phyloP scores from a whole-genome alignment of 371 early-diverging fungal genomes.

The Mucor plumbeus region DNA sequence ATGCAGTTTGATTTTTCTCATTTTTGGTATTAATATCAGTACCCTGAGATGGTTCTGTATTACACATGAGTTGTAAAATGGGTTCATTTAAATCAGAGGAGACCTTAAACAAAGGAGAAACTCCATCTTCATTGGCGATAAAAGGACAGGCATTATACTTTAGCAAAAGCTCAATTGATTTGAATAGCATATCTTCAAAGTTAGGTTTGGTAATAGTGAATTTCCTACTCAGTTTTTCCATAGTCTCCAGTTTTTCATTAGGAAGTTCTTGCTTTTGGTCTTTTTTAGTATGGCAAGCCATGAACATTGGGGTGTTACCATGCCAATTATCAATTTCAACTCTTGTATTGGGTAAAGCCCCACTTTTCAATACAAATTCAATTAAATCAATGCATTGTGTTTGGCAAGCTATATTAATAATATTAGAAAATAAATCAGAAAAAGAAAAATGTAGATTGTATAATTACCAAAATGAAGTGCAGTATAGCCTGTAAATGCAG shows the following conservation, averaged over 20 bases:
- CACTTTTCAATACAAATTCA: slow-evolving; percentile 35
- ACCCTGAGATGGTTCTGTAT: background rate
- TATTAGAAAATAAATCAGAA: background rate
- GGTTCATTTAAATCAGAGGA: slow-evolving; percentile 11
- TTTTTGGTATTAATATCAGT: slow-evolving; percentile 30
- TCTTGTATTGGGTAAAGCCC: slow-evolving; percentile 36
- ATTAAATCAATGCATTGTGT: slow-evolving; percentile 37
- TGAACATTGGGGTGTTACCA: slow-evolving; percentile 28
- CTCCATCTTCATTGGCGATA: slow-evolving; percentile 20
- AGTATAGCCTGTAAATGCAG: slow-evolving; percentile 49
- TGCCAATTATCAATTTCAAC: slow-evolving; percentile 17
- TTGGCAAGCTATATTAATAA: slow-evolving; percentile 25
- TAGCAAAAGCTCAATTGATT: slow-evolving; percentile 32
- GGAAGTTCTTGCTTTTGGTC: slow-evolving; percentile 23
- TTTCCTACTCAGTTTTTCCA: slow-evolving; percentile 26
- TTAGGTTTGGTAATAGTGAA: slow-evolving; percentile 39
- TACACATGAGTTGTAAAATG: slow-evolving; percentile 19
- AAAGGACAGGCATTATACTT: slow-evolving; percentile 47
- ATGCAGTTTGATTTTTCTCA: slow-evolving; percentile 26
- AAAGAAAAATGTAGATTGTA: background rate
- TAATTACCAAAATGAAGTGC: slow-evolving; percentile 53
- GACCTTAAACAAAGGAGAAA: slow-evolving; percentile 36
- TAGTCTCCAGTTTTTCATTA: slow-evolving; percentile 7
- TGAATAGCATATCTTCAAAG: slow-evolving; percentile 19
- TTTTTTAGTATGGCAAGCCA: slow-evolving; percentile 30